Evolutionary conservation across 345 rosid species (phyloP).

Genomic region (Microthlaspi erraticum): DNA sequence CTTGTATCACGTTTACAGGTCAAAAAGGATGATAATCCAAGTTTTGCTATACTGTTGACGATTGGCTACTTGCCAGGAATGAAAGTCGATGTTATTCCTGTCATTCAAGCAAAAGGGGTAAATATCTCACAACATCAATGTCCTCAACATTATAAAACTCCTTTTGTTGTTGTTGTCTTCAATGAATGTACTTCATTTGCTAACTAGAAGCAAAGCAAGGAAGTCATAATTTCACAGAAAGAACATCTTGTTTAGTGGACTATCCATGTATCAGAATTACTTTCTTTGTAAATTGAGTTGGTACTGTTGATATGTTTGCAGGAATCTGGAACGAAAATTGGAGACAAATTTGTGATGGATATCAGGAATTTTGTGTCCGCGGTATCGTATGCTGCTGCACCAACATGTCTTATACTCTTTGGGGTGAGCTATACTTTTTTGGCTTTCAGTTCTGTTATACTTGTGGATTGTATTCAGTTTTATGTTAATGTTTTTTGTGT

Average conservation of each 20-base stretch:
- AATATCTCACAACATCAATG: constrained; percentile 3
- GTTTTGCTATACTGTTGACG: constrained; percentile 59
- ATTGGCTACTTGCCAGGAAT: constrained; percentile 85
- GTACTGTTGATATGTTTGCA: constrained; percentile 35
- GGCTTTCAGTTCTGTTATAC: constrained; percentile 6
- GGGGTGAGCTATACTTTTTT: constrained; percentile 56
- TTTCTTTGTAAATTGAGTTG: not conserved
- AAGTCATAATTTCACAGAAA: not conserved
- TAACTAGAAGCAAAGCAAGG: not conserved
- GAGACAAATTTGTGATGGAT: constrained; percentile 66
- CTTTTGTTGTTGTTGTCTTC: not conserved
- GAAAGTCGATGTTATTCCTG: constrained; percentile 73
- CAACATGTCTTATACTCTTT: constrained; percentile 70
- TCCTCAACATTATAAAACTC: not conserved
- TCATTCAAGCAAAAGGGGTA: constrained; percentile 48
- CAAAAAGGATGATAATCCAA: constrained; percentile 29
- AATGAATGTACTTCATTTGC: constrained; percentile 5
- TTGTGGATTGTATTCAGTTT: constrained; percentile 16
- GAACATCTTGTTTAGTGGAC: constrained; percentile 7
- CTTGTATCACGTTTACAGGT: constrained; percentile 46
- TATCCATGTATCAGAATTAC: not conserved
- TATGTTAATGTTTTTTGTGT: constrained; percentile 7
- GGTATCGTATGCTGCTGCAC: constrained; percentile 63
- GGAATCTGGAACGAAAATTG: constrained; percentile 44
- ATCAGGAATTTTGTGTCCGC: constrained; percentile 54